Conservation (phyloP, 768 basidiomycete species). For the Kwoniella newhampshirensis region DNA sequence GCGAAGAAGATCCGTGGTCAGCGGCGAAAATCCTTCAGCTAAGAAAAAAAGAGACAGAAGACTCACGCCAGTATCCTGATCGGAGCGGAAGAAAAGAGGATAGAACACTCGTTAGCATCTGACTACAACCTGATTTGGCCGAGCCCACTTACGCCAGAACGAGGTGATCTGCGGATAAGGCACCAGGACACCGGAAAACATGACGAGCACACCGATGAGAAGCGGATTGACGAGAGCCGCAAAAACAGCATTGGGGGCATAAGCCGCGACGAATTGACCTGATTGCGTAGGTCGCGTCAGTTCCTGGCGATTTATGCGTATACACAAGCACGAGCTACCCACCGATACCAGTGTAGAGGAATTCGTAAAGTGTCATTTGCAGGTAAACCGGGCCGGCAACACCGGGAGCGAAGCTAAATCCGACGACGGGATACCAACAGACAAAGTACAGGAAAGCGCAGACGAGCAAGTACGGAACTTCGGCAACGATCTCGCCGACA, state of each 20-base stretch:
- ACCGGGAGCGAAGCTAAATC: conserved; percentile 41
- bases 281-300: too few relatives aligned
- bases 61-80: conserved; percentile 25
- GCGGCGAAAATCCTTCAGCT: too few relatives aligned
- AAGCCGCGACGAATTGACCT: conserved; percentile 48
- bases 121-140: background rate
- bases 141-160: conserved; percentile 33
- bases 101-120: background rate
- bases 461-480: conserved; percentile 37
- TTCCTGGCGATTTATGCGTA: conserved; percentile 3
- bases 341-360: conserved; percentile 50
- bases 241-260: conserved; percentile 47
- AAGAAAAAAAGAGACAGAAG: background rate
- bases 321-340: too few relatives aligned
- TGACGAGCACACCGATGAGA: conserved; percentile 41
- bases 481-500: conserved; percentile 40
- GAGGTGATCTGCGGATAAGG: conserved; percentile 40
- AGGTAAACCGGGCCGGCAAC: conserved; percentile 48
- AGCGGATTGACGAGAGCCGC: conserved; percentile 49
- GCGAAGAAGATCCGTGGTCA: background rate
- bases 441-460: conserved; percentile 47
- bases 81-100: background rate
- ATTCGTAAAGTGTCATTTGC: conserved; percentile 49
- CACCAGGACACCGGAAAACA: conserved; percentile 45
- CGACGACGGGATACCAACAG: conserved; percentile 43